Base-by-base conservation (phyloP, 768 basidiomycete species). In the Boletus barrowsii region DNA sequence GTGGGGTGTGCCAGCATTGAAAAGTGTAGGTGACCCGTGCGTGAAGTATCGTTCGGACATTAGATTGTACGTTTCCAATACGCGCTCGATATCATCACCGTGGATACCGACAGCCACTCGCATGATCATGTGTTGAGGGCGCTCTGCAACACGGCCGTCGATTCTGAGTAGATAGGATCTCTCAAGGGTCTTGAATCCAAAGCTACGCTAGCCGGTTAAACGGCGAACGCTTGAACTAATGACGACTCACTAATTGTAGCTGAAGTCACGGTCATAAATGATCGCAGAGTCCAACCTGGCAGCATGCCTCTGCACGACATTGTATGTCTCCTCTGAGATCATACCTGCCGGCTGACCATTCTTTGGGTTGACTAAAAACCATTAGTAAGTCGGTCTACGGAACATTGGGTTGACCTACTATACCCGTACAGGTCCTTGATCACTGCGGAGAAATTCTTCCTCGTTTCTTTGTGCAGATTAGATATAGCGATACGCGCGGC, bases 131-230 rank as follows among this genome's bases (percentile, higher is more conserved):
- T 98, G 97, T 65, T 98, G 97, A 30, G 97, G 97, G 36, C 97
- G 87, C 72, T 99, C 97, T 40, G 94, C 95, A 44, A 96, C 92
- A 55, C 90, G 90, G 40, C 93, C 93, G 68, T 96, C 83, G 74
- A 98, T 86, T 54, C 94, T 87, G 40, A 99, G 86, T 7, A 98
- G 84, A 72, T 99, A 99, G 2, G 95, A 98, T 32, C 95, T 89
- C 73, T 99, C 97, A 32, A 99, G 86, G 3, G 97, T 99, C 74
- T 99, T 99, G 84, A 98, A 98, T n/a, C 97, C 97, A 66, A 99
- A 99, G 75, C 90, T 92, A 20, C 11, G 4, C 39, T 41, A 9
- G 29, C 44, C 20, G 20, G 37, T 62, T 35, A 46, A 52, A 45
- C 10, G 40, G 33, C 13, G 20, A 29, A 44, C 15, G 2, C n/a